Evolutionary conservation across 2,329 filamentous ascomycete genomes (phyloP).

Genomic region (Incumbomyces lentus): DNA sequence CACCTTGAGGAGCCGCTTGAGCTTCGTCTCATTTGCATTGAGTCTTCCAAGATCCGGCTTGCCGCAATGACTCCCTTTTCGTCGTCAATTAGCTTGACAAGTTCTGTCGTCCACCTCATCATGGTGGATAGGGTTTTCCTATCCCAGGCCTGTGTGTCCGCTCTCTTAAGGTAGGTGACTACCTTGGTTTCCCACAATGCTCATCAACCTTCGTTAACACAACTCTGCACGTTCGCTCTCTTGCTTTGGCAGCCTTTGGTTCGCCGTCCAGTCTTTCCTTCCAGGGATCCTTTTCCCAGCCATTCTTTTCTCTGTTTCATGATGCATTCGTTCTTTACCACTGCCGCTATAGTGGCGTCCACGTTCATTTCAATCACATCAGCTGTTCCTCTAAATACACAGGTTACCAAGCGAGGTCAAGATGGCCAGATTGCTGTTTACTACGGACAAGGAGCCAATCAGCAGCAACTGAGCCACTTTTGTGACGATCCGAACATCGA

Average conservation of each 20-base stretch:
- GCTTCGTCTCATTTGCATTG: no score
- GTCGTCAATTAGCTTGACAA: no score
- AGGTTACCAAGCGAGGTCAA: background rate
- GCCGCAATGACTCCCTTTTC: no score
- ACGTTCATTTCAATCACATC: conserved; percentile 3
- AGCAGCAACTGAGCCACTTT: conserved; percentile 40
- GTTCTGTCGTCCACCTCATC: no score
- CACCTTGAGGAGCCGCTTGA: no score
- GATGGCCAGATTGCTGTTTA: conserved; percentile 3
- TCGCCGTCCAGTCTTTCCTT: conserved; percentile 6
- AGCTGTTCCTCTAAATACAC: background rate
- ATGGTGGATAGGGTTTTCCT: no score
- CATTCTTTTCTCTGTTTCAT: conserved; percentile 4
- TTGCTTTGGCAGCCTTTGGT: conserved; percentile 4
- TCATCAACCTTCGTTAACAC: no score
- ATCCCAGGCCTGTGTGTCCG: no score
- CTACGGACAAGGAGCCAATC: conserved; percentile 43
- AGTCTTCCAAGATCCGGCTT: no score
- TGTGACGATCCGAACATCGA: conserved; percentile 44
- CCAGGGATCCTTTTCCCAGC: conserved; percentile 4
- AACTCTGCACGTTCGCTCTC: background rate
- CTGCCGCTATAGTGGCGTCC: background rate
- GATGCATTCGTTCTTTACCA: conserved; percentile 5
- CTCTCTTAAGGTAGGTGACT: no score
- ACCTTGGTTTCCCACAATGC: no score